Evolutionary conservation across 2,329 filamentous ascomycete genomes (phyloP).

Genomic region (Aureobasidium zeae): DNA sequence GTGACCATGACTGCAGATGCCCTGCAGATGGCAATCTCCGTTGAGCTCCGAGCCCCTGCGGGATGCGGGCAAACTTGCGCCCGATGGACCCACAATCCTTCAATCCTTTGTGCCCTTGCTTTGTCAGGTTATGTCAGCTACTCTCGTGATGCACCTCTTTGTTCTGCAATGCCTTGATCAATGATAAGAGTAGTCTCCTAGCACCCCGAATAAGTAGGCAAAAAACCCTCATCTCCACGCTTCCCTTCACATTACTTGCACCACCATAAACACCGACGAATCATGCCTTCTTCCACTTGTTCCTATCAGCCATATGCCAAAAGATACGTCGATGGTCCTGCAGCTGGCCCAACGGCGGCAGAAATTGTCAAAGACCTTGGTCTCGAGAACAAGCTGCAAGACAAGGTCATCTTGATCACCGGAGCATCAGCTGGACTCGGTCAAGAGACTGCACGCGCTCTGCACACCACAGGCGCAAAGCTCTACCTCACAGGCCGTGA

Average conservation of each 20-base stretch:
- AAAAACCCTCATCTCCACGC: background rate
- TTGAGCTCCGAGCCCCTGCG: too few relatives aligned
- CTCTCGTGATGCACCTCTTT: background rate
- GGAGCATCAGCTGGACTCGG: slow-evolving; percentile 39
- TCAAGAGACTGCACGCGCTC: slow-evolving; percentile 36
- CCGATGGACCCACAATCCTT: background rate
- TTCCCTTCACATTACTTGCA: too few relatives aligned
- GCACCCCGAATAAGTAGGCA: too few relatives aligned
- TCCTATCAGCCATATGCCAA: slow-evolving; percentile 25
- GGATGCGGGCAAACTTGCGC: background rate
- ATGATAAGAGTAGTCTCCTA: too few relatives aligned
- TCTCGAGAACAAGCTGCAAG: slow-evolving; percentile 28
- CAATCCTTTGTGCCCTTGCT: background rate
- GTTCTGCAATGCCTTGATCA: too few relatives aligned
- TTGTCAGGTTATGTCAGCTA: background rate
- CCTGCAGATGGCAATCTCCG: too few relatives aligned
- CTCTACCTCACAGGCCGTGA: slow-evolving; percentile 38
- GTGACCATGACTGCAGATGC: too few relatives aligned
- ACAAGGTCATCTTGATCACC: slow-evolving; percentile 36
- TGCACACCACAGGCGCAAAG: slow-evolving; percentile 38
- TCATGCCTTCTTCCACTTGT: slow-evolving; percentile 21
- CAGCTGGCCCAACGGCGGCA: slow-evolving; percentile 25
- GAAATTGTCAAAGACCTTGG: slow-evolving; percentile 23
- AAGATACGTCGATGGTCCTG: slow-evolving; percentile 19
- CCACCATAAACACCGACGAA: too few relatives aligned